Evolutionary conservation across 1,139 yeast species (phyloP).

Genomic region (Scheffersomyces parashehatae): DNA sequence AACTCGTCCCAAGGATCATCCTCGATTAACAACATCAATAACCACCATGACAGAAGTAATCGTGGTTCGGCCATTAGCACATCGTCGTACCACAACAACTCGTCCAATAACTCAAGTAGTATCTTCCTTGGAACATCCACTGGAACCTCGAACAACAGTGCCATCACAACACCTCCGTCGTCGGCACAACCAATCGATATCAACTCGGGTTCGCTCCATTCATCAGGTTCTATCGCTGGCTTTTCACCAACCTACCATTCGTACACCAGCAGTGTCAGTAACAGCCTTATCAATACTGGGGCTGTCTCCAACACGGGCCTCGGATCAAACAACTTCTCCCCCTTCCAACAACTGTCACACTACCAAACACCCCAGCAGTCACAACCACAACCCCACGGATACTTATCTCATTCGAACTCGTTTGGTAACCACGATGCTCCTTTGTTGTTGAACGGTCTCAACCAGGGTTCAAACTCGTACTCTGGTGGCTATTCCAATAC

Average conservation of each 20-base stretch:
- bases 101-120: background rate
- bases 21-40: background rate
- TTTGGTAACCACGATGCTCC: background rate
- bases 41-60: background rate
- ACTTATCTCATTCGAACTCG: background rate
- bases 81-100: background rate
- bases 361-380: background rate
- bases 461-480: slow-evolving; percentile 1
- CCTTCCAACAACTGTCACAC: slow-evolving; percentile 2
- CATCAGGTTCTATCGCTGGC: background rate
- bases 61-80: background rate
- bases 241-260: slow-evolving; percentile 2
- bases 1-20: background rate
- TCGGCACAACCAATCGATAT: slow-evolving; percentile 18
- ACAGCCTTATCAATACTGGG: slow-evolving; percentile 5
- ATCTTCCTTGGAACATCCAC: background rate
- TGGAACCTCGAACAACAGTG: background rate
- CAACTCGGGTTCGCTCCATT: slow-evolving; percentile 1
- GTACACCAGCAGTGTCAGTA: slow-evolving; percentile 3
- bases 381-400: background rate
- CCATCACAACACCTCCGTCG: slow-evolving; percentile 1
- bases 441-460: background rate
- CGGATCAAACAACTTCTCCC: background rate
- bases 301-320: too few relatives aligned
- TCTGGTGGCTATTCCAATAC: slow-evolving; percentile 3